Conservation (phyloP, 495 filamentous ascomycete genomes). For the Apodospora peruviana region DNA sequence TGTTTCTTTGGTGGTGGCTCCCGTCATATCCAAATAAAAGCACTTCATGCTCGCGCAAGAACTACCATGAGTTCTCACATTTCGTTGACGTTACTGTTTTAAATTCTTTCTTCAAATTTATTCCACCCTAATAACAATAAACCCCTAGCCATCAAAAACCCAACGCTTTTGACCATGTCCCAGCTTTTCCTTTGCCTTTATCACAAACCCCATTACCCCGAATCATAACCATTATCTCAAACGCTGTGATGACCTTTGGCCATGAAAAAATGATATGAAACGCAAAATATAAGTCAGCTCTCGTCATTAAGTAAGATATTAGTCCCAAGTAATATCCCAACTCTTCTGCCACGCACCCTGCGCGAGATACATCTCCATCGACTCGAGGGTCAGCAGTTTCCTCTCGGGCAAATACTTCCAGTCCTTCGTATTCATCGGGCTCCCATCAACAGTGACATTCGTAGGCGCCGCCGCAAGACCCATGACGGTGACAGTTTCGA, state of each 20-base stretch:
- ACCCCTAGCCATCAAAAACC: too few species aligned
- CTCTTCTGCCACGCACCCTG: constrained; percentile 17
- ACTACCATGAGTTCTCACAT: too few species aligned
- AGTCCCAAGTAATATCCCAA: constrained; percentile 18
- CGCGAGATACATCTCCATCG: constrained; percentile 9
- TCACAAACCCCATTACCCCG: too few species aligned
- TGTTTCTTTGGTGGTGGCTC: too few species aligned
- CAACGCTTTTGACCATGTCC: too few species aligned
- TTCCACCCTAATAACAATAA: too few species aligned
- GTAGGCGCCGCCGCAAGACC: constrained; percentile 45
- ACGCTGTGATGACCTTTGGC: too few species aligned
- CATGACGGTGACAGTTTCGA: constrained; percentile 63
- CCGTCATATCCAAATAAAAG: too few species aligned
- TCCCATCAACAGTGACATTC: constrained; percentile 49
- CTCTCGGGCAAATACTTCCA: constrained; percentile 44
- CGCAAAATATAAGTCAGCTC: neutral
- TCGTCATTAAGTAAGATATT: neutral
- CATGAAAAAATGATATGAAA: neutral
- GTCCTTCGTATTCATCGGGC: constrained; percentile 25
- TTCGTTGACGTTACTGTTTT: too few species aligned
- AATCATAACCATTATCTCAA: too few species aligned
- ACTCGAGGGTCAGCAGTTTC: constrained; percentile 6
- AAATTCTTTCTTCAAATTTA: neutral
- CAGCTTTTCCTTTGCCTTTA: too few species aligned
- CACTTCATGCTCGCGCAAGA: too few species aligned